phyloP scores from a whole-genome alignment of 1,284 basidiomycete genomes.

The Austroboletus novae-zelandiae region DNA sequence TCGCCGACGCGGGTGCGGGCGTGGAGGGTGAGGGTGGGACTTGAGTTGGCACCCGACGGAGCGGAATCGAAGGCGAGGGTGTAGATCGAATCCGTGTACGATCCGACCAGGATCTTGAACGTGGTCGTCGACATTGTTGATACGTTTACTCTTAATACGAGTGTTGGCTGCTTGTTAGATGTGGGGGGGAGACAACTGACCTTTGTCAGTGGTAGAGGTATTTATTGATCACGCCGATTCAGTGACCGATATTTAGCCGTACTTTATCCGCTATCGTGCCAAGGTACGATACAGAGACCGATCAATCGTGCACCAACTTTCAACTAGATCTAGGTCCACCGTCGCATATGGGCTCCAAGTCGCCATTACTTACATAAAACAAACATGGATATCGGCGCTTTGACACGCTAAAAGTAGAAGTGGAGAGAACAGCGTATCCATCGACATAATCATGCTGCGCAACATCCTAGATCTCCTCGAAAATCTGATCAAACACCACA shows the following conservation, averaged over 20 bases:
- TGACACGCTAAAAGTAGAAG: too few species aligned
- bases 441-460: neutral
- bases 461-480: conserved; percentile 25
- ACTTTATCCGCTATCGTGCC: neutral
- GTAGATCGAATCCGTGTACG: conserved; percentile 59
- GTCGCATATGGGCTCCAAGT: too few species aligned
- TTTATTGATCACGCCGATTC: too few species aligned
- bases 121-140: neutral
- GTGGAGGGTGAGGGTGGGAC: conserved; percentile 40
- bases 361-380: too few species aligned
- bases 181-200: neutral
- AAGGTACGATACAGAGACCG: too few species aligned
- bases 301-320: too few species aligned
- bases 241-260: neutral
- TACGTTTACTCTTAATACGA: too few species aligned
- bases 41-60: conserved; percentile 2
- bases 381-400: too few species aligned
- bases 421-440: too few species aligned
- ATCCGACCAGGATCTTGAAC: conserved; percentile 55
- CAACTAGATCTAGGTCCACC: too few species aligned
- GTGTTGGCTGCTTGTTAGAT: too few species aligned
- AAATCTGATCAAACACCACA: conserved; percentile 33
- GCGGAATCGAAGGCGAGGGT: conserved; percentile 48
- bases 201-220: too few species aligned
- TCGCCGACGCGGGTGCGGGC: conserved; percentile 52